Base-by-base conservation (phyloP, 352 stramenopile species). In the Aphanomyces cochlioides region DNA sequence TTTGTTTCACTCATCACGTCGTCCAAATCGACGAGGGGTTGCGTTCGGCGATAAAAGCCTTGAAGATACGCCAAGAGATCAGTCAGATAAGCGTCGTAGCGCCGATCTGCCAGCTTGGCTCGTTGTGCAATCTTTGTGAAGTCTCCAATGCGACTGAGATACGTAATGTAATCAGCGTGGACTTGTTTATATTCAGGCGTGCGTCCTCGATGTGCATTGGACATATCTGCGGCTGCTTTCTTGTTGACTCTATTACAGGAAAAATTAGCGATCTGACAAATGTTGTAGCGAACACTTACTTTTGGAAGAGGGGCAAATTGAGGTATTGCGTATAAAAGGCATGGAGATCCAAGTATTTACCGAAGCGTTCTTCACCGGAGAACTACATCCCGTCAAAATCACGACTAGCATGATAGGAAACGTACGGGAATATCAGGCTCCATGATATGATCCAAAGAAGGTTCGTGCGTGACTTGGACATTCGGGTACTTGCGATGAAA, bases 311-410 rank as follows among this genome's bases (percentile, higher is more conserved):
- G 28, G 79, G 76, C 15, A 89, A 77, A 69, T 96, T 95, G 58
- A 95, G 61, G 58, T 87, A 96, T 17, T 81, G 78, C 65, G 76
- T 67, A 77, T 95, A 92, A 66, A 93, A 88, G 73, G 88, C 79
- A 68, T 95, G 86, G 40, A 96, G 64, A 72, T 96, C 90, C n/a
- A 96, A 81, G 70, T 96, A 96, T 68, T 94, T 93, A 66, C 90
- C 90, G 45, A 91, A 92, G 34, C 81, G 84, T 73, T 96, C 90
- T 85, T 96, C 88, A 15, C 90, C 90, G 3, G 85, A 93, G 65
- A 96, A 96, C 77, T 92, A 58, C 7, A 72, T 4, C 15, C 38
- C 64, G 50, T 58, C 19, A 74, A 21, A 59, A 64, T 43, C 3
- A 3, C 69, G 12, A 67, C 15, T 6, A 66, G 45, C 15, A 66